Percentiles rank a stretch among this genome's conserved stretches.
These are phyloP conservation scores for Leccinum aurantiacum DNA, from an alignment of 768 basidiomycete species.

Conservation along the genomic window DNA sequence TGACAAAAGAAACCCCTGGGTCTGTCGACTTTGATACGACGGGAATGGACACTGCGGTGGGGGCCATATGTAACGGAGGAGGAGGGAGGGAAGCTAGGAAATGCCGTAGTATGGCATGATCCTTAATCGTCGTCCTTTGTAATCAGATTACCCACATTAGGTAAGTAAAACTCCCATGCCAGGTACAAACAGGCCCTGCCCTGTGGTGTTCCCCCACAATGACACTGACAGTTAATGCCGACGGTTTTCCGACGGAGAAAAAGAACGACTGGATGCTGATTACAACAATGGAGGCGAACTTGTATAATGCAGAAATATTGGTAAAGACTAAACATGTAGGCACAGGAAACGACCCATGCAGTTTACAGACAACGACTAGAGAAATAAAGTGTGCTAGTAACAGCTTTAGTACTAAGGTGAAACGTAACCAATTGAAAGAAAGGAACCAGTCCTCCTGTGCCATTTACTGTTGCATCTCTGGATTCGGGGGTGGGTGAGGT, in stretches of 20 bases:
- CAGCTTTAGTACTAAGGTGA: conserved; percentile 1
- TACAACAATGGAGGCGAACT: neutral
- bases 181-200: neutral
- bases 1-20: conserved; percentile 22
- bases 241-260: neutral
- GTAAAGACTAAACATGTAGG: neutral
- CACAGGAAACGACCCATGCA: neutral
- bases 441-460: neutral
- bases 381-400: conserved; percentile 4
- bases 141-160: conserved; percentile 26
- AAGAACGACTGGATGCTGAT: neutral
- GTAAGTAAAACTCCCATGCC: conserved; percentile 11
- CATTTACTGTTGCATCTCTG: conserved; percentile 32
- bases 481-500: conserved; percentile 36
- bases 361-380: conserved; percentile 6
- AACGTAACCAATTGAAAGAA: neutral
- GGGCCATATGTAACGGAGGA: conserved; percentile 47
- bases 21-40: conserved; percentile 21
- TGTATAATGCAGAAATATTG: neutral
- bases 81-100: neutral
- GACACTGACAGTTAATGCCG: neutral
- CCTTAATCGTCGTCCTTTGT: conserved; percentile 11
- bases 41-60: conserved; percentile 39
- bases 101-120: neutral
- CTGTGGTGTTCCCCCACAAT: too few species aligned